Base-by-base conservation (phyloP, 2,329 filamentous ascomycete species). In the Phaeosphaeriaceae sp. region DNA sequence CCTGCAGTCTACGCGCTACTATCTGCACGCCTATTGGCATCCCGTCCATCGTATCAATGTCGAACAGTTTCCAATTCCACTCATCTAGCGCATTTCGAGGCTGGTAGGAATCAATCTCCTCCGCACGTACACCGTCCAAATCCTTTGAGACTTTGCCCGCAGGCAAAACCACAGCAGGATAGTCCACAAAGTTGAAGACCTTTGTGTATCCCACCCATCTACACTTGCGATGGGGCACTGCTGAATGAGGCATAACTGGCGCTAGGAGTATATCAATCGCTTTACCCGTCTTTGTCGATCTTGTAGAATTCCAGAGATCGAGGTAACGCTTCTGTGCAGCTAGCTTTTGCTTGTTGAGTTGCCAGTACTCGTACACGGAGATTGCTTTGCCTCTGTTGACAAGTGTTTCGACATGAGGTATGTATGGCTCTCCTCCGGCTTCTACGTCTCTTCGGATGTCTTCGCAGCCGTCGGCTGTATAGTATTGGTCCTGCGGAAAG, bases 321-420 rank as follows among this genome's bases (percentile, higher is more conserved):
- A 88, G 78, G 54, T 87, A 89, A 2, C 75, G 78, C 57, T 87
- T 82, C 61, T 88, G 85, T 3, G 81, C 76, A 0, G 75, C 77
- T 24, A 80, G 56, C 66, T 89, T 89, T 24, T 81, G 79, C 58
- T 79, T 85, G 73, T 89, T 89, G 7, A 90, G 79, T 63, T 89
- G 86, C 88, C 87, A 90, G 73, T 90, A 90, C 4, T 87, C 80
- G 56, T 86, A 89, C 0, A 89, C 86, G 0, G 85, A 87, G 15
- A 89, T 85, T 0, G 70, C 85, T 70, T 11, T 80, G 63, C 69
- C 72, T 25, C 45, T 68, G 51, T 85, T 84, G 15, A 89, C 72
- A 6, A 90, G 78, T 0, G 76, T 80, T 65, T 88, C 79, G 0
- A 90, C 86, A 19, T 77, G 73, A 9, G 74, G 72, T 17, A 76